phyloP scores from a whole-genome alignment of 2,329 filamentous ascomycete genomes.

The Colletotrichum lini region DNA sequence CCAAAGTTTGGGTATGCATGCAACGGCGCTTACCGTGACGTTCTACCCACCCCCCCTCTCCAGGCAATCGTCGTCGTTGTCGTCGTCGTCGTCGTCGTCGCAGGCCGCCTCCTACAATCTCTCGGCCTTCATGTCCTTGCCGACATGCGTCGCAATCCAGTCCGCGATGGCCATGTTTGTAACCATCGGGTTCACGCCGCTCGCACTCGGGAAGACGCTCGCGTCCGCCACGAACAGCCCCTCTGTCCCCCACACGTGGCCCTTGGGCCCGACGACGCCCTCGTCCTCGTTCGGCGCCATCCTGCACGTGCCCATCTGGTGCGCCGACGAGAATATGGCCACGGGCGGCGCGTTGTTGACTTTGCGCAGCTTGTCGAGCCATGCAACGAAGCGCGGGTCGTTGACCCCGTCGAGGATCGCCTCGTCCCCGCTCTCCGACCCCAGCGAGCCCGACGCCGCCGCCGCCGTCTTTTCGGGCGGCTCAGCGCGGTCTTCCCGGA shows the following conservation, averaged over 20 bases:
- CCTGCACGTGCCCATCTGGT: constrained; percentile 85
- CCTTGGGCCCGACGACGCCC: constrained; percentile 72
- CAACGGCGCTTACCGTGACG: background rate
- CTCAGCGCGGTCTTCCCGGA: constrained; percentile 50
- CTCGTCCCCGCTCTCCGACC: constrained; percentile 18
- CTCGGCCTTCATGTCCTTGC: constrained; percentile 57
- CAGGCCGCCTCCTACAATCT: background rate
- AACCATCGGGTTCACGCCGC: constrained; percentile 87
- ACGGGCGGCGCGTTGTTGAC: constrained; percentile 66
- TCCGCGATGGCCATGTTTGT: constrained; percentile 81
- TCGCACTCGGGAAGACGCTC: constrained; percentile 82
- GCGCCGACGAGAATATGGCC: constrained; percentile 75
- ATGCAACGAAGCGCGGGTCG: constrained; percentile 72
- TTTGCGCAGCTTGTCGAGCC: constrained; percentile 67
- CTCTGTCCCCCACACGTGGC: constrained; percentile 75
- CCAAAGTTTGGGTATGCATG: background rate
- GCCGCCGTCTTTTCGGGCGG: constrained; percentile 38
- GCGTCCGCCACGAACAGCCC: constrained; percentile 80
- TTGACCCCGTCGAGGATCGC: constrained; percentile 56
- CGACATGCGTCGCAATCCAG: constrained; percentile 72
- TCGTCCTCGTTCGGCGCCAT: constrained; percentile 71
- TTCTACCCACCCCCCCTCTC: background rate
- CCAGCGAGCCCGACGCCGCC: constrained; percentile 7
- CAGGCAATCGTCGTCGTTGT: background rate
- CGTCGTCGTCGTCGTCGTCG: too few relatives aligned